These are phyloP conservation scores for Fusarium ramigenum DNA, from an alignment of 2,329 filamentous ascomycete genomes.

Conservation along the genomic window DNA sequence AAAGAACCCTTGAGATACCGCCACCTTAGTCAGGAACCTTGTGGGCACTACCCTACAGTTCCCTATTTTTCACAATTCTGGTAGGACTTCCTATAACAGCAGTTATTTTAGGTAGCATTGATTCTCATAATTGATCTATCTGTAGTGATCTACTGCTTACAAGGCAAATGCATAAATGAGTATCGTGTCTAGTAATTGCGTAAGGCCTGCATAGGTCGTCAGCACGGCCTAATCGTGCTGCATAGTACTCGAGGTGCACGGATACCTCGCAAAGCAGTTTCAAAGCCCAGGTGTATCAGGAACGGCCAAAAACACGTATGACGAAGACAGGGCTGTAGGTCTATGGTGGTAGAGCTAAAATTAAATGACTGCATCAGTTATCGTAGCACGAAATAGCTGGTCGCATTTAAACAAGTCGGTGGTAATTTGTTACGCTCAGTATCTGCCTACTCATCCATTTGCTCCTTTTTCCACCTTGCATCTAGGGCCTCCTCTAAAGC, in stretches of 20 bases:
- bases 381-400: not conserved
- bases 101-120: not conserved
- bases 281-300: not conserved
- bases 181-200: not conserved
- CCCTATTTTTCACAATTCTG: too few species aligned
- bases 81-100: not conserved
- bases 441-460: constrained; percentile 20
- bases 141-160: not conserved
- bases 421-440: not conserved
- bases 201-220: too few species aligned
- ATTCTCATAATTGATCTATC: not conserved
- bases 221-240: not conserved
- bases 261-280: not conserved
- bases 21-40: constrained; percentile 25
- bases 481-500: constrained; percentile 41
- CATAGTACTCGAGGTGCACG: not conserved
- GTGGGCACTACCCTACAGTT: constrained; percentile 8
- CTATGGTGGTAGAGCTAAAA: too few species aligned
- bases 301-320: not conserved
- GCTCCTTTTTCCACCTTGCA: constrained; percentile 25
- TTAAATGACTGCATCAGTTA: not conserved
- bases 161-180: too few species aligned
- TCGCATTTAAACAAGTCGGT: not conserved
- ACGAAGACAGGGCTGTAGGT: not conserved
- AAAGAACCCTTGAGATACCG: constrained; percentile 18